Evolutionary conservation across 768 basidiomycete species (phyloP).

Genomic region (Auriscalpium orientale): DNA sequence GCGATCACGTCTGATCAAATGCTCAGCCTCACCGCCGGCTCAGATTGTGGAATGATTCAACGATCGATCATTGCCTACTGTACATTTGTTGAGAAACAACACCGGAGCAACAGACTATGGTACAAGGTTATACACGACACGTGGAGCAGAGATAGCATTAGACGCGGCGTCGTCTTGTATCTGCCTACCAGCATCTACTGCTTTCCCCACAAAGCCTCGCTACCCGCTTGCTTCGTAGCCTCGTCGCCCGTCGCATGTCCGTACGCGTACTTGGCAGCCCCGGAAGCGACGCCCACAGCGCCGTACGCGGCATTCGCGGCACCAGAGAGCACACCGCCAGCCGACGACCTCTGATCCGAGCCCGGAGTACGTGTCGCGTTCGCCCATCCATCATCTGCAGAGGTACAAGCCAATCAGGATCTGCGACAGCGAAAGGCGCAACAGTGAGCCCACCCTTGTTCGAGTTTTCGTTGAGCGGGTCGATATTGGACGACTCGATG

Average conservation of each 20-base stretch:
- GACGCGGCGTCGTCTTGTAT: too few relatives aligned
- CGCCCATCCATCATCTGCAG: slow-evolving; percentile 36
- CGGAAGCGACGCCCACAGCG: slow-evolving; percentile 25
- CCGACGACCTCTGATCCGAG: not conserved
- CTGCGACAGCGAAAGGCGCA: not conserved
- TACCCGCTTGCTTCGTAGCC: slow-evolving; percentile 25
- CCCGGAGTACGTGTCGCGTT: slow-evolving; percentile 21
- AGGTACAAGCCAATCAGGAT: not conserved
- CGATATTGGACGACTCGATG: slow-evolving; percentile 47
- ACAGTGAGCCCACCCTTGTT: slow-evolving; percentile 28
- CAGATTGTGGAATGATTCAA: too few relatives aligned
- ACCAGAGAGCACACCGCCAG: slow-evolving; percentile 3
- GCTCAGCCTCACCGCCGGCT: too few relatives aligned
- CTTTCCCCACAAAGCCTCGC: slow-evolving; percentile 24
- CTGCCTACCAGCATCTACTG: not conserved
- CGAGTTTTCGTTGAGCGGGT: slow-evolving; percentile 40
- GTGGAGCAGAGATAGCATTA: too few relatives aligned
- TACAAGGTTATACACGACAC: too few relatives aligned
- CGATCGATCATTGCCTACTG: too few relatives aligned
- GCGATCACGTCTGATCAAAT: too few relatives aligned
- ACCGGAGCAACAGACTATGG: too few relatives aligned
- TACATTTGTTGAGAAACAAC: too few relatives aligned
- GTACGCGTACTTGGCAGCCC: slow-evolving; percentile 32
- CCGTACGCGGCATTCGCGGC: slow-evolving; percentile 15
- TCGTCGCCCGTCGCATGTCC: slow-evolving; percentile 30